Evolutionary conservation across 2,329 filamentous ascomycete species (phyloP), one percentile per base, ranked within the genome.

Genomic region (Microcyclospora tardicrescens): DNA sequence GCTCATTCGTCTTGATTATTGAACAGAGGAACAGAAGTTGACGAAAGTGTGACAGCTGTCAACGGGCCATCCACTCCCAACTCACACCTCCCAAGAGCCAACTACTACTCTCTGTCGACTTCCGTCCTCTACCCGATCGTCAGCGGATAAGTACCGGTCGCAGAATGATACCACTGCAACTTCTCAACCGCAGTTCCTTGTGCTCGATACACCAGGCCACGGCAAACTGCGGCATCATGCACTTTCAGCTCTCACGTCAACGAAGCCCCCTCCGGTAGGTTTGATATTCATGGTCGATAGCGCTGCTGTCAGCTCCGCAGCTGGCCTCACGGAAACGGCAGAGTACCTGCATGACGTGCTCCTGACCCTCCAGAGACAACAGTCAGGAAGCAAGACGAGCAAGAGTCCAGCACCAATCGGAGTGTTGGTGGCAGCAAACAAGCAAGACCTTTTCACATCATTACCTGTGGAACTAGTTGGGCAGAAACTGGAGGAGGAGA

Each of bases 401-500:
- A 79, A 76, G 50, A 68, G 67, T 0, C 71, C 74, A 0, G 63
- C 67, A 15, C 68, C 73, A 15, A 70, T 91, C 8, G 78, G 83
- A 0, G 71, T 98, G 6, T 70, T 98, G 28, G 68, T 98, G 28
- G 87, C 86, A 2, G 87, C 86, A 38, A 98, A 96, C 63, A 98
- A 98, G 70, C 73, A 86, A 57, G 91, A 98, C 59, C 70, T 98
- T 1, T 98, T 98, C 59, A 95, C 91, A 0, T 85, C 89, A 6
- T 65, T 95, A 37, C 91, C 91, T 0, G 75, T 83, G 0, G 71
- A 73, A 5, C 68, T 93, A 27, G 83, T 95, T 42, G 80, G 75
- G 60, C 70, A 71, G 38, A 75, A 73, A 46, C 67, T 98, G 11
- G 87, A 96, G 63, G 40, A 39, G 14, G 89, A 95, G 59, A 76